Evolutionary conservation across 805 yeast genomes (phyloP).

Genomic region (Lipomyces orientalis): DNA sequence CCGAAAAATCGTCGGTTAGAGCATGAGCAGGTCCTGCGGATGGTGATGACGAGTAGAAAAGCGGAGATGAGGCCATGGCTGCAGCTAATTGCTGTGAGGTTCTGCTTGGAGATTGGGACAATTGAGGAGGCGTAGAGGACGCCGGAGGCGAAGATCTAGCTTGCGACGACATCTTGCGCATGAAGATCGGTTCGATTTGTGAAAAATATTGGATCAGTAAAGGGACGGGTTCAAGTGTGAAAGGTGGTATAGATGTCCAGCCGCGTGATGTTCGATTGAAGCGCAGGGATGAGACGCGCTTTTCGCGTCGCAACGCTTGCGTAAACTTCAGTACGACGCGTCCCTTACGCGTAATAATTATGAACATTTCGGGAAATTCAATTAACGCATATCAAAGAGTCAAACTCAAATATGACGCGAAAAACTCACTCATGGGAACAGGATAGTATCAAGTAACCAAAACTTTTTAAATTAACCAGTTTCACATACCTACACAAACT

Average conservation of each 20-base stretch:
- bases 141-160: slow-evolving; percentile 25
- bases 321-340: slow-evolving; percentile 1
- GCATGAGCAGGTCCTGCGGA: slow-evolving; percentile 14
- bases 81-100: neutral
- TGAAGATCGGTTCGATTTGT: neutral
- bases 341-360: neutral
- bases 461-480: neutral
- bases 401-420: neutral
- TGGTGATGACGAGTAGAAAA: slow-evolving; percentile 29
- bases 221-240: neutral
- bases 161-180: neutral
- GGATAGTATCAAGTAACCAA: neutral
- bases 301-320: neutral
- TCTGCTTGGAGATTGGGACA: slow-evolving; percentile 12
- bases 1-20: neutral
- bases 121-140: neutral
- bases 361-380: neutral
- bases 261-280: neutral
- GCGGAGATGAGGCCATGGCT: slow-evolving; percentile 25
- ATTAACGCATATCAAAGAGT: neutral
- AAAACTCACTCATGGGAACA: neutral
- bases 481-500: neutral
- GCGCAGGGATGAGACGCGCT: neutral
- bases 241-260: neutral
- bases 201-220: neutral